These are phyloP conservation scores for Metschnikowia cerradonensis DNA, from an alignment of 805 yeast genomes.

Conservation along the genomic window DNA sequence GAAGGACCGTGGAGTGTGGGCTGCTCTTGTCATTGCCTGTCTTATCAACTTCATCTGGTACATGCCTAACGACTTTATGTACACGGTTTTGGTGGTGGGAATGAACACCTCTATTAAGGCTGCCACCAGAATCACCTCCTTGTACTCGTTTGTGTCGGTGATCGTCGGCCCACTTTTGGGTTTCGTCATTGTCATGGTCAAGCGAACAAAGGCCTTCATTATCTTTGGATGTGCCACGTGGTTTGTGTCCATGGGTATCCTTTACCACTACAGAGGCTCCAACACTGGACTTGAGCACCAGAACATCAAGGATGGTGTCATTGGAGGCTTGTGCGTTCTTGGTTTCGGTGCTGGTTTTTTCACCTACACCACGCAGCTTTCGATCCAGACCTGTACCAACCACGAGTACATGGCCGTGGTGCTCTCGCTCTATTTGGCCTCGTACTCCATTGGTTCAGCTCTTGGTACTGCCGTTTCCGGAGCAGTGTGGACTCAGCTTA, in stretches of 20 bases:
- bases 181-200: conserved; percentile 41
- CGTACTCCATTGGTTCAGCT: conserved; percentile 61
- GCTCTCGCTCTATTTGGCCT: conserved; percentile 53
- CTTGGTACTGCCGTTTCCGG: conserved; percentile 63
- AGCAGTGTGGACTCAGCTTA: conserved; percentile 63
- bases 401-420: conserved; percentile 65
- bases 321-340: conserved; percentile 59
- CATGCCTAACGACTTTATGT: conserved; percentile 68
- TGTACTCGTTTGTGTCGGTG: conserved; percentile 64
- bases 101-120: conserved; percentile 54
- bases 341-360: conserved; percentile 77
- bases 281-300: conserved; percentile 32
- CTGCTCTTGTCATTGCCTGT: conserved; percentile 58
- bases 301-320: conserved; percentile 45
- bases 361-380: conserved; percentile 60
- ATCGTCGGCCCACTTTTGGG: conserved; percentile 59
- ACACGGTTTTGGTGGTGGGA: conserved; percentile 62
- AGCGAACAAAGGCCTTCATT: conserved; percentile 56
- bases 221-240: conserved; percentile 55
- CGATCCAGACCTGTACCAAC: conserved; percentile 53
- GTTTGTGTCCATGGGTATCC: conserved; percentile 58
- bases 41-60: conserved; percentile 59
- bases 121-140: conserved; percentile 61
- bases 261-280: conserved; percentile 53
- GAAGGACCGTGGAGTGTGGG: conserved; percentile 69